Conservation (phyloP, 139 green algal genomes). For the Chlamydomonas eustigma region DNA sequence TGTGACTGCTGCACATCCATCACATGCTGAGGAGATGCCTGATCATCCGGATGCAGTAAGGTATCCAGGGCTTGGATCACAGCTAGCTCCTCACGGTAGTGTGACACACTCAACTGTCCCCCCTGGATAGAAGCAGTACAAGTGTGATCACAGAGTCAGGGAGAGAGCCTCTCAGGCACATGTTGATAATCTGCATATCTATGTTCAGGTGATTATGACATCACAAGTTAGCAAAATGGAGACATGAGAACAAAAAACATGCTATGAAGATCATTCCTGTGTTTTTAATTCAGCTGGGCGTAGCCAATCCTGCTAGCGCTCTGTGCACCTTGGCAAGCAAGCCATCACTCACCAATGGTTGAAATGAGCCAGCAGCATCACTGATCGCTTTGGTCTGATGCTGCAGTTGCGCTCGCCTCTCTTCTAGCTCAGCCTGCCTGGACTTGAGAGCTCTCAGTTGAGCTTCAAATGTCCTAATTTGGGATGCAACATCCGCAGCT, state of each 20-base stretch:
- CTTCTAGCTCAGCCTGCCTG: conserved; percentile 40
- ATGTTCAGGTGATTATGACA: no score
- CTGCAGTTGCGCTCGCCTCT: conserved; percentile 31
- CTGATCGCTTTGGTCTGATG: conserved; percentile 16
- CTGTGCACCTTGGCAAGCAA: no score
- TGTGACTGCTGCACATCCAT: background rate
- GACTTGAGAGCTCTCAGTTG: conserved; percentile 33
- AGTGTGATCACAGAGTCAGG: no score
- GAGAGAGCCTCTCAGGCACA: no score
- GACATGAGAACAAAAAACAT: no score
- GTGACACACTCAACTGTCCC: background rate
- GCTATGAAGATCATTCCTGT: no score
- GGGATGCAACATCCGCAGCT: conserved; percentile 21
- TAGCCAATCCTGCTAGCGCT: no score
- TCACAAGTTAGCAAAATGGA: no score
- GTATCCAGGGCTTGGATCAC: background rate
- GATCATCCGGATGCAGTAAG: background rate
- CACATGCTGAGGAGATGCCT: background rate
- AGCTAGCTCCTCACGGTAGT: conserved; percentile 6
- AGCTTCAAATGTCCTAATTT: conserved; percentile 47
- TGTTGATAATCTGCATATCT: no score
- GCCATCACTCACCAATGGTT: background rate
- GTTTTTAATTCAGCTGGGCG: no score
- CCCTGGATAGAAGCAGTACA: background rate
- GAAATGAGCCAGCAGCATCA: conserved; percentile 12